Percentiles rank a stretch among this genome's conserved stretches.
phyloP scores from a whole-genome alignment of 2,329 filamentous ascomycete genomes.

The Sphaceloma murrayae region DNA sequence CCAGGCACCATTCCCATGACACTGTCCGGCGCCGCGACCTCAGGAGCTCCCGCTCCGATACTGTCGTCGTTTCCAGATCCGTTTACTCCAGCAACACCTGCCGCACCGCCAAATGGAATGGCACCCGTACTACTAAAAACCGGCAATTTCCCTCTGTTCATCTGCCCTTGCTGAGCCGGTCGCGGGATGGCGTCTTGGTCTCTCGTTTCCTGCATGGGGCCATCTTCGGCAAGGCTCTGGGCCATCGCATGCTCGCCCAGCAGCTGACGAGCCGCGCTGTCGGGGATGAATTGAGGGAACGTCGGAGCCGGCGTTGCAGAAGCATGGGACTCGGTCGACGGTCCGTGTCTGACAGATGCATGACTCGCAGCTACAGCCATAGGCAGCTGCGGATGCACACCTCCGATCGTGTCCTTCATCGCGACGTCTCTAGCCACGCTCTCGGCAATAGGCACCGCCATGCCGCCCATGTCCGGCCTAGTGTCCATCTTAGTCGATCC shows the following conservation, averaged over 20 bases:
- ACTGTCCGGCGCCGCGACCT: background rate
- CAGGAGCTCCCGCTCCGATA: no score
- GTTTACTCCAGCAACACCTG: no score
- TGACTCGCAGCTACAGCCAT: no score
- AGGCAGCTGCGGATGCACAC: background rate
- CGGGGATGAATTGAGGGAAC: no score
- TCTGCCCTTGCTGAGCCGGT: background rate
- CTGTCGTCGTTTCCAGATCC: no score
- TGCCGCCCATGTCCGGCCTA: background rate
- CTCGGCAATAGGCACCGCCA: background rate
- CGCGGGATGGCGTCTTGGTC: background rate
- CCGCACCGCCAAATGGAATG: constrained; percentile 26
- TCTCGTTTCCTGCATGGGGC: background rate
- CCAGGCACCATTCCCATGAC: constrained; percentile 9
- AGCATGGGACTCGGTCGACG: no score
- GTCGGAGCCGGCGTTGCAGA: no score
- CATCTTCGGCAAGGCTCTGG: background rate
- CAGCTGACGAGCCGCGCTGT: constrained; percentile 18
- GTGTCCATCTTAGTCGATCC: background rate
- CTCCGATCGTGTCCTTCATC: background rate
- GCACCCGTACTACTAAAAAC: constrained; percentile 24
- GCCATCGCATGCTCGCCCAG: constrained; percentile 16
- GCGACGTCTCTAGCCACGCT: constrained; percentile 3
- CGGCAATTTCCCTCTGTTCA: constrained; percentile 14
- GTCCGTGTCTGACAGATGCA: no score